Percentiles rank a stretch among this genome's conserved stretches.
phyloP scores from a whole-genome alignment of 768 basidiomycete genomes.

The Sarcodon sp. region DNA sequence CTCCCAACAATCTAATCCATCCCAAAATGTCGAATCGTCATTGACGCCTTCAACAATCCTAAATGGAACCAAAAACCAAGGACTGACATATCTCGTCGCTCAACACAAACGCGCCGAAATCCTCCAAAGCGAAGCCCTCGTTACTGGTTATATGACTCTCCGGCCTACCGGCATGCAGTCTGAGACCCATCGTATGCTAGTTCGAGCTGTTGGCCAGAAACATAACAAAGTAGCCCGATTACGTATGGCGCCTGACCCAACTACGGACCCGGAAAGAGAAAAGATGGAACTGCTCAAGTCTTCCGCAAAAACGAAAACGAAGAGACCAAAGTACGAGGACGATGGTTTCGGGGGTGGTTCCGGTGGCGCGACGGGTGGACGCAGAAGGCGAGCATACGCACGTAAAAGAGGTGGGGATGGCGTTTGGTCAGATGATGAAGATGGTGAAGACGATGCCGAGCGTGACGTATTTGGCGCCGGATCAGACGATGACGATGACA shows the following conservation, averaged over 20 bases:
- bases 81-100: constrained; percentile 80
- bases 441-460: constrained; percentile 25
- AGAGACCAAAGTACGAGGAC: constrained; percentile 37
- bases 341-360: constrained; percentile 34
- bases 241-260: constrained; percentile 70
- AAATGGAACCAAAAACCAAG: constrained; percentile 39
- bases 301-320: constrained; percentile 45
- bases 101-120: constrained; percentile 81
- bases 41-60: constrained; percentile 16
- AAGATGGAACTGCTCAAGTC: constrained; percentile 54
- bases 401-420: constrained; percentile 30
- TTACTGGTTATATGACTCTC: constrained; percentile 75
- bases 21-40: constrained; percentile 20
- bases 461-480: constrained; percentile 20
- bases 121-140: constrained; percentile 73
- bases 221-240: constrained; percentile 72
- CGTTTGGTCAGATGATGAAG: constrained; percentile 62
- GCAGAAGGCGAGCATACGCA: constrained; percentile 27
- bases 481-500: constrained; percentile 41
- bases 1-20: constrained; percentile 11
- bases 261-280: constrained; percentile 64
- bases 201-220: constrained; percentile 75
- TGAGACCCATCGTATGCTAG: constrained; percentile 81
- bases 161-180: constrained; percentile 86
- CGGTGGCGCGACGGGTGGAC: constrained; percentile 12